Base-by-base conservation (phyloP, 345 rosid genomes). In the Gossypium rotundifolium region DNA sequence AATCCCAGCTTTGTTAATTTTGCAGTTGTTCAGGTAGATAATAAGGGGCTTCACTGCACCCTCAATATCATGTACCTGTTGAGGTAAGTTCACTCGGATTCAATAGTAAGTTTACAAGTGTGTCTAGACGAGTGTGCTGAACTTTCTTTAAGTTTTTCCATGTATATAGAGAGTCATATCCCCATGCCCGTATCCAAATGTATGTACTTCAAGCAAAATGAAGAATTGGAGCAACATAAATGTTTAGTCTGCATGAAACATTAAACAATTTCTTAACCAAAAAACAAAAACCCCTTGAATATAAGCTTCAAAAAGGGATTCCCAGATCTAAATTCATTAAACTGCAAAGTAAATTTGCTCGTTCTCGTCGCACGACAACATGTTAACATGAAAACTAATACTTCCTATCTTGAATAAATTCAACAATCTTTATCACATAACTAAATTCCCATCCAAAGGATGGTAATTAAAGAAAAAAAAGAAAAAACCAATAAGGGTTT, bases 251-350 rank as follows among this genome's bases (percentile, higher is more conserved):
- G 40, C 55, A 27, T 6, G 11, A 46, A 67, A 67, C 20, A 22
- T 45, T 65, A 6, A 42, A 45, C 45, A 33, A 33, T 33, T 29
- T 45, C 70, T 65, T 45, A 20, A 65, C 18, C 17, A 4, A 55
- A 55, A 18, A 64, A 4, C 18, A 55, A 11, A 64, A 18, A 42
- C 16, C 17, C 16, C 27, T 20, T 11, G 29, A 11, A 38, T 0
- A 44, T 25, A 44, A 65, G 14, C 33, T 44, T 45, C 49, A 44
- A 44, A 65, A 66, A n/a, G 54, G 71, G 11, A 45, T 45, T 22
- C 33, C 71, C 71, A 45, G 11, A 66, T 22, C 55, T 45, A 66
- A 66, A 12, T 66, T 66, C 71, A 66, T 13, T 45, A 66, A 45
- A 66, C 25, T 20, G 54, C 70, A 65, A 20, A 20, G 53, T 11